Base-by-base conservation (phyloP, 2,329 filamentous ascomycete species). In the Aaosphaeria pasadenensis region DNA sequence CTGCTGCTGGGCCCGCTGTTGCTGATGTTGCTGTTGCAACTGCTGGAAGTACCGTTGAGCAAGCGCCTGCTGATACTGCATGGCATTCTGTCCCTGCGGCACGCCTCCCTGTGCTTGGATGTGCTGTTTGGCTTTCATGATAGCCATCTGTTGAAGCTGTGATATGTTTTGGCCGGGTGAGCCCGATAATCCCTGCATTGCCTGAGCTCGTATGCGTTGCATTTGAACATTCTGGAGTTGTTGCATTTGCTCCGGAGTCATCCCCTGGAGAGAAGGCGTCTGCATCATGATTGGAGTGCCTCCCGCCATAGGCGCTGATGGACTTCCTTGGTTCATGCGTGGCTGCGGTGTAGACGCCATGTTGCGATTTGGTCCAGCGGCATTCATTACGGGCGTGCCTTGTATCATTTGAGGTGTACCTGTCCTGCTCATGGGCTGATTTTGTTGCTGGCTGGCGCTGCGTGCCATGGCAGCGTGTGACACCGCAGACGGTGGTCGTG, bases 341-440 rank as follows among this genome's bases (percentile, higher is more conserved):
- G 69, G 69, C 11, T 70, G 70, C 17, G 69, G 69, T 3, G 69
- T 71, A 46, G 57, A 47, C 7, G 54, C 46, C 47, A 71, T 69
- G 47, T 70, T 69, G 40, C 69, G 66, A 42, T 64, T 66, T 6
- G 67, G 67, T 53, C 69, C 63, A 6, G 63, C 63, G 36, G 60
- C 30, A 38, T 65, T 67, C 67, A 71, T 70, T 32, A 69, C 60
- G 13, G 69, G 69, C 2, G 69, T 72, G 43, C 63, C 62, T 50
- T 70, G 67, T 30, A 66, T 54, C 46, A 72, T 66, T 43, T 70
- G 68, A 5, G 69, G 69, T 24, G 69, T 71, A 33, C 67, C 66
- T 11, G 68, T 69, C 11, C 66, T 60, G 46, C 67, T 70, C 52
- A 65, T 56, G n/a, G 54, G 51, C 9, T 59, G 60, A 49, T 63